Evolutionary conservation across 352 stramenopile species (phyloP).

Genomic region (Thraustotheca clavata): DNA sequence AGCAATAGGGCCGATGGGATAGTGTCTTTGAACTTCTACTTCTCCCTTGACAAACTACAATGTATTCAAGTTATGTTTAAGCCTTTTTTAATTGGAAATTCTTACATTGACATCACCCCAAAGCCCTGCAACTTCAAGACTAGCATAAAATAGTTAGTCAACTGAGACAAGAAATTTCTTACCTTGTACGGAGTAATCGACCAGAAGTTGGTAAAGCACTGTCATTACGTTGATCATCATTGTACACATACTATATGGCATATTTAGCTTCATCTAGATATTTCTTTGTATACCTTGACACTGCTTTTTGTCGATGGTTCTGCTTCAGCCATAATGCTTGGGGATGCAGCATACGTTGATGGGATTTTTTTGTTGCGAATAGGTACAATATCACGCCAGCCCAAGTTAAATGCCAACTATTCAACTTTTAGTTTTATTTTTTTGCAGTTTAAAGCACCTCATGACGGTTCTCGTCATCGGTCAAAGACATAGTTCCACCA

Average conservation of each 20-base stretch:
- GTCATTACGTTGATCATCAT: conserved; percentile 82
- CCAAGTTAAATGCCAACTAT: conserved; percentile 67
- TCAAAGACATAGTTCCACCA: conserved; percentile 74
- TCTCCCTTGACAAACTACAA: conserved; percentile 77
- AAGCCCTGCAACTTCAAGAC: conserved; percentile 79
- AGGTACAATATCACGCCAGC: conserved; percentile 82
- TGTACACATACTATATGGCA: conserved; percentile 70
- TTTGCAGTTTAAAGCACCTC: conserved; percentile 24
- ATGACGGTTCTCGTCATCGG: conserved; percentile 78
- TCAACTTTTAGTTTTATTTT: background rate
- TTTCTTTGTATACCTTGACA: conserved; percentile 36
- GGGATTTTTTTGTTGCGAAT: conserved; percentile 74
- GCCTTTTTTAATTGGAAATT: background rate
- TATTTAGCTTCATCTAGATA: background rate
- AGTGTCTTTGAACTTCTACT: conserved; percentile 77
- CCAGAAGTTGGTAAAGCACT: conserved; percentile 76
- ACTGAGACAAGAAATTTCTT: conserved; percentile 21
- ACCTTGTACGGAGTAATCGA: conserved; percentile 86
- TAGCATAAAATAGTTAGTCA: conserved; percentile 15
- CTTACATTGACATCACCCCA: conserved; percentile 59
- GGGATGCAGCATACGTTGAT: conserved; percentile 83
- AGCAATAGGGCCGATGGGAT: conserved; percentile 46
- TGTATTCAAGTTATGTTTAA: background rate
- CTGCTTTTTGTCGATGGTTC: conserved; percentile 88
- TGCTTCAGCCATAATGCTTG: conserved; percentile 84